phyloP scores from a whole-genome alignment of 176 grass and related monocot species.

The Tillandsia leiboldiana region DNA sequence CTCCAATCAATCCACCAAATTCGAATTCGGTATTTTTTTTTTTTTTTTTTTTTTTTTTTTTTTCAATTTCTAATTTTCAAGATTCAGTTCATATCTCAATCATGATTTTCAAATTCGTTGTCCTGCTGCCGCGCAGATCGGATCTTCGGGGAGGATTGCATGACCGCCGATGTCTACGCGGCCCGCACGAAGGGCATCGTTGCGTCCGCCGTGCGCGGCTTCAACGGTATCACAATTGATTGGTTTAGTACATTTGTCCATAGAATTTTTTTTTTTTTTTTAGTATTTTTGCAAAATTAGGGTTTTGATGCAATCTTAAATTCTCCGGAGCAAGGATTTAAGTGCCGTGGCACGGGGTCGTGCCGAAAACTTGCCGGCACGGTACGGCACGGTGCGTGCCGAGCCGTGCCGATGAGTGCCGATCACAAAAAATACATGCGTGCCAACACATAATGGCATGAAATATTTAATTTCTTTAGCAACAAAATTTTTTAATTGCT shows the following conservation, averaged over 20 bases:
- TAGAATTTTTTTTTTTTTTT: background rate
- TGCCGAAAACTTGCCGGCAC: no score
- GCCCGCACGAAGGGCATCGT: constrained; percentile 73
- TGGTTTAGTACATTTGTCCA: background rate
- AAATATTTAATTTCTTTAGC: no score
- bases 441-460: no score
- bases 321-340: no score
- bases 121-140: constrained; percentile 28
- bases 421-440: no score
- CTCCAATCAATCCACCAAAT: constrained; percentile 40
- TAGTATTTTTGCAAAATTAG: no score
- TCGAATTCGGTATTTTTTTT: constrained; percentile 60
- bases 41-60: background rate
- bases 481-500: no score
- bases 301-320: no score
- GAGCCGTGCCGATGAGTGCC: no score
- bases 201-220: constrained; percentile 57
- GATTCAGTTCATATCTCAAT: background rate
- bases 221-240: constrained; percentile 43
- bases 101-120: background rate
- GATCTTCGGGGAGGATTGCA: constrained; percentile 68
- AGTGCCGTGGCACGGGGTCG: no score
- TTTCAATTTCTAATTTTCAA: background rate
- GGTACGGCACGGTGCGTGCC: no score
- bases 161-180: constrained; percentile 47